Evolutionary conservation across 768 basidiomycete species (phyloP), one percentile per base, ranked within the genome.

Genomic region (Boletus rex-veris): DNA sequence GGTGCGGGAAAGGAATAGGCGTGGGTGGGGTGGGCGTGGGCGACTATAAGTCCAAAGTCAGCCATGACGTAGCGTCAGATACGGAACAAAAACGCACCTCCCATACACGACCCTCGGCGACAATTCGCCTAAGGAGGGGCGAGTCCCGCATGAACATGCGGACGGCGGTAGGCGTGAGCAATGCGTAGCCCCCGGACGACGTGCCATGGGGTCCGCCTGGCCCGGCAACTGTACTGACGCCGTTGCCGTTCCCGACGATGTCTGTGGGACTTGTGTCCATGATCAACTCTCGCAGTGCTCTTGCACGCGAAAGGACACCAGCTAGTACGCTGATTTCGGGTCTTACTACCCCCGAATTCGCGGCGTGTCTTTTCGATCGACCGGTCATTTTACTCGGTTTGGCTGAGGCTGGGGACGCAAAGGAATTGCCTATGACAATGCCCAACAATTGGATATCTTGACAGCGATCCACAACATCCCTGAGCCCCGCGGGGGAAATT

Each of bases 71-170:
- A 4, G 18, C 30, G 18, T 10, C 35, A 2, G 19, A 40, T 10
- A 31, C 3, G 18, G 24, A 4, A 31, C 14, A 10, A 28, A 45
- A 31, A 73, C 80, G 50, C 57, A 83, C 84, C 58, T 71, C 79
- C 83, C 84, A 86, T 11, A 79, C 63, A 37, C 82, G 72, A 16
- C 75, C 74, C 53, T 76, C 77, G 18, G 75, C 77, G 12, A 82
- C 70, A 40, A 86, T 70, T 50, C 72, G 78, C 41, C 65, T 69
- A 42, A 87, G 65, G 19, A 59, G 71, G 3, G 67, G 57, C 4
- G 60, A 55, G 30, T 62, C 60, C 70, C 81, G 77, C 66, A 85
- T 69, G 36, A 69, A 73, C 66, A 47, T 69, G 72, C 35, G 75
- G 65, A 46, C 74, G 64, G 61, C 79, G 76, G 5, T 64, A 60